Base-by-base conservation (phyloP, 768 basidiomycete genomes). In the Pisolithus sp. region DNA sequence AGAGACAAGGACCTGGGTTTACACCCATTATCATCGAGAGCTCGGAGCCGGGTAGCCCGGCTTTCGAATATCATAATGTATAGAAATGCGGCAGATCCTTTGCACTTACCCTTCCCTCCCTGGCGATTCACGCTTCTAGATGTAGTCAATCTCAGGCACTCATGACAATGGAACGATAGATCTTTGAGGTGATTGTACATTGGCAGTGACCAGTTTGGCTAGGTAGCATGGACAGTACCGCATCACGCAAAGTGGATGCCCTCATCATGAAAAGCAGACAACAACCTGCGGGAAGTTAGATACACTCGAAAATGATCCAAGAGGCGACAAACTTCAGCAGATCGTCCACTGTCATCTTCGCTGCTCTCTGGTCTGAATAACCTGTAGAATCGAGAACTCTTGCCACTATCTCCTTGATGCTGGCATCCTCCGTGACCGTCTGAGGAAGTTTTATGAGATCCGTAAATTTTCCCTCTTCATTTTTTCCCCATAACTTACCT, bases 341-440 rank as follows among this genome's bases (percentile, higher is more conserved):
- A 64, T 95, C 94, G 57, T 95, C 88, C 10, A 96, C 76, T 52
- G 86, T 82, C 93, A 98, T 94, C 69, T 97, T 97, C 2, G 92
- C 82, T 1, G 90, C 91, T 42, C 94, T 80, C 47, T 76, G 81
- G 48, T 94, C 88, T 18, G 81, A 78, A 60, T 82, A 85, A 1
- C 81, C 86, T 5, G 82, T 82, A 48, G 88, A 82, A 6, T 73
- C 69, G 20, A 95, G 70, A 46, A 94, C 82, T 56, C 80, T 73
- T 53, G 93, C 88, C 5, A 94, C 77, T 47, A 81, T 78, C 21
- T 70, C 68, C 63, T 81, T 83, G 66, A 94, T 90, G 47, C 82
- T 72, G 20, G 82, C 73, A 43, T 79, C 78, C 52, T 89, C 85
- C 43, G 86, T 81, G 31, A 88, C 70, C 59, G 83, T 80, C 87